Evolutionary conservation across 352 stramenopile genomes (phyloP), one percentile per base, ranked within the genome.

Genomic region (Phytophthora nicotianae): DNA sequence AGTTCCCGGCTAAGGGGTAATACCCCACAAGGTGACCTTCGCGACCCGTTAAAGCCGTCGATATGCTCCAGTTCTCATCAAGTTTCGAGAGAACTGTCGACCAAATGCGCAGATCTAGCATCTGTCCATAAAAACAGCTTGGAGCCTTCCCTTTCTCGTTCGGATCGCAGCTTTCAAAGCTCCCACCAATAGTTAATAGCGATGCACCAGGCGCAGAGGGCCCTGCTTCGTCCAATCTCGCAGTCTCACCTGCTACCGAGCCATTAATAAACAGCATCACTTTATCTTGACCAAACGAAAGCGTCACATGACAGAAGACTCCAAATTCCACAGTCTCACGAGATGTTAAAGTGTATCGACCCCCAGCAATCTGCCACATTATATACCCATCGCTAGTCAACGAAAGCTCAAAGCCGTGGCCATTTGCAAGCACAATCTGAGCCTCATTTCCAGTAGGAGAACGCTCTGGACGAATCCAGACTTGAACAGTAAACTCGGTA

Each of bases 21-120:
- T 96, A 94, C 10, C 79, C 83, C 16, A 91, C 50, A 24, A 96
- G 57, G 32, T 81, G 67, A 0, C 42, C 50, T 81, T 78, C 72
- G 62, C 55, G 50, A 53, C 67, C 82, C 26, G 58, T 76, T 41
- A 78, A 77, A 32, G 55, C 68, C 16, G 58, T 61, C 46, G 11
- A 58, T 32, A 81, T 52, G 20, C 65, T 74, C 55, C 56, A 77
- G 21, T 69, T 69, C 7, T 72, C 65, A 24, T 72, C 57, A 35
- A 74, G 21, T 5, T 72, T 72, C n/a, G 60, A 55, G 16, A 72
- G 23, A 0, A 77, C 33, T 16, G 56, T 71, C 17, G 76, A 79
- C 83, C 83, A 96, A 59, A 94, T 68, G 9, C 85, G 76, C 9
- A 96, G 19, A 55, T 94, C 85, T 33, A 90, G 49, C 14, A 96